These are phyloP conservation scores for Dioscorea alata DNA, from an alignment of 106 monocot genomes.

Conservation along the genomic window DNA sequence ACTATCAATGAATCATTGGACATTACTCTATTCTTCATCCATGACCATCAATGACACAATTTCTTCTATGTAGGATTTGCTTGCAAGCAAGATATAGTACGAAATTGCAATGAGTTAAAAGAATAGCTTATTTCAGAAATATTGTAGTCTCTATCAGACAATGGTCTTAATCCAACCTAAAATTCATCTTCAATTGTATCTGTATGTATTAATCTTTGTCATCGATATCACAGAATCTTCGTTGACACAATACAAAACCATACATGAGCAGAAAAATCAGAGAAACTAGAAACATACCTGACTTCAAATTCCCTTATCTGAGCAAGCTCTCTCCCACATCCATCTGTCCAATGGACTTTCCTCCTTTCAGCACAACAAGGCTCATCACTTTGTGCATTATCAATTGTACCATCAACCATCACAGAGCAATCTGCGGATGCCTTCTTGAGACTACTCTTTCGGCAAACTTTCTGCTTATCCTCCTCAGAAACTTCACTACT, in stretches of 20 bases:
- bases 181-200: not conserved
- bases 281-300: constrained; percentile 35
- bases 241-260: not conserved
- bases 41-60: too few species aligned
- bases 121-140: too few species aligned
- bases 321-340: constrained; percentile 61
- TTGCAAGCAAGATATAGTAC: too few species aligned
- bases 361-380: constrained; percentile 30
- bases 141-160: not conserved
- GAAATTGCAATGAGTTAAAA: too few species aligned
- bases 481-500: constrained; percentile 21
- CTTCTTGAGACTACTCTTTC: constrained; percentile 73
- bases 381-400: constrained; percentile 17
- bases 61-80: too few species aligned
- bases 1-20: not conserved
- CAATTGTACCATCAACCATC: constrained; percentile 5
- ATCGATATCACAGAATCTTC: not conserved
- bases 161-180: not conserved
- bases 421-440: constrained; percentile 14
- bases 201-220: too few species aligned
- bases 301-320: constrained; percentile 84
- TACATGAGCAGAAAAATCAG: not conserved
- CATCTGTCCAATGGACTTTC: constrained; percentile 87
- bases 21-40: too few species aligned
- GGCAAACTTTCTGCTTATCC: constrained; percentile 34